phyloP scores from a whole-genome alignment of 75 land plant species.

The Azolla pinnata region DNA sequence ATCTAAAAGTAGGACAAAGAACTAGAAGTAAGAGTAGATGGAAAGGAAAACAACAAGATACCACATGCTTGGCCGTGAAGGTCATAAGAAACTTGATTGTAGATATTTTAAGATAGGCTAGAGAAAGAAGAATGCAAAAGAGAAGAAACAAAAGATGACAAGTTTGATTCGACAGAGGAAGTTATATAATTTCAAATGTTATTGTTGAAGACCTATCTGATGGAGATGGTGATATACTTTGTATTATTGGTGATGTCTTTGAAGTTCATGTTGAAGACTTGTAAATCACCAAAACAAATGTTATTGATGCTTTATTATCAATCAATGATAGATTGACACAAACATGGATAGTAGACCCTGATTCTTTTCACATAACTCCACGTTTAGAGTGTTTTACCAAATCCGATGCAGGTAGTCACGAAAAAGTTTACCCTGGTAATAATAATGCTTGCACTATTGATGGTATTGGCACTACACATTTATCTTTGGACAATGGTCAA shows the following conservation, averaged over 20 bases:
- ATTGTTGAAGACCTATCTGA: not conserved
- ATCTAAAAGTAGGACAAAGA: not conserved
- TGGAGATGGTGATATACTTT: not conserved
- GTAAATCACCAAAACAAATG: not conserved
- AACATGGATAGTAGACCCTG: not conserved
- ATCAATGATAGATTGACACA: not conserved
- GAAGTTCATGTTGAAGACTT: not conserved
- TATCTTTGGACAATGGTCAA: no score
- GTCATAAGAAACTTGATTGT: not conserved
- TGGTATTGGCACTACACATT: not conserved
- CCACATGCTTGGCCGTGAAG: not conserved
- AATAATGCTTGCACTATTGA: not conserved
- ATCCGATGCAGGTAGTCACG: not conserved
- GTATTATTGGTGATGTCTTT: not conserved
- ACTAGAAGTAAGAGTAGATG: not conserved
- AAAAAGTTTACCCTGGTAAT: not conserved
- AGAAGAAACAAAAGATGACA: no score
- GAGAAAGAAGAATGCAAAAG: no score
- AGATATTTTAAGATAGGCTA: no score
- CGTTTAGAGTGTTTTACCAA: not conserved
- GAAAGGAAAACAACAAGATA: not conserved
- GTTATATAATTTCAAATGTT: not conserved
- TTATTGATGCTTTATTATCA: not conserved
- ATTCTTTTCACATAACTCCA: not conserved
- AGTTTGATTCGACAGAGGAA: not conserved